phyloP scores from a whole-genome alignment of 345 rosid species.

The Viola odorata region DNA sequence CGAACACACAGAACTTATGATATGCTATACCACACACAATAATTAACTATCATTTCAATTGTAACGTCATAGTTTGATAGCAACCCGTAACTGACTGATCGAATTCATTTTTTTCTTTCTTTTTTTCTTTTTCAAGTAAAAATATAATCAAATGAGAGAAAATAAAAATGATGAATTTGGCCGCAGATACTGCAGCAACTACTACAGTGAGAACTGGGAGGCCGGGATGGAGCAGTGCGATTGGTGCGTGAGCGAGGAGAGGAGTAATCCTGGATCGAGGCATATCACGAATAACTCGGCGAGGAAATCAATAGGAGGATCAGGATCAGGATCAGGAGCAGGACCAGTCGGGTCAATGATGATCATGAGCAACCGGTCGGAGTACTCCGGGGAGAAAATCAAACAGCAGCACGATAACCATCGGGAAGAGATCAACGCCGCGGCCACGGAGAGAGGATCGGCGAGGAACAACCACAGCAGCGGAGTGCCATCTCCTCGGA shows the following conservation, averaged over 20 bases:
- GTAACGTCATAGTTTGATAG: constrained; percentile 14
- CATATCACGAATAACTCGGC: constrained; percentile 39
- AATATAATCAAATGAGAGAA: neutral
- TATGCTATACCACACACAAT: neutral
- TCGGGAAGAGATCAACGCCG: constrained; percentile 30
- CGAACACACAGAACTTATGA: neutral
- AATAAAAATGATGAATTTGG: neutral
- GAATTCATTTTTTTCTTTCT: constrained; percentile 6
- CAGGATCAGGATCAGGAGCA: neutral
- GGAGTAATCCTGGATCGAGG: constrained; percentile 2
- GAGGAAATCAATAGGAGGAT: constrained; percentile 30
- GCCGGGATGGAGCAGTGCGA: constrained; percentile 59
- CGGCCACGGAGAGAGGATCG: constrained; percentile 25
- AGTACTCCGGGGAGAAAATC: constrained; percentile 50
- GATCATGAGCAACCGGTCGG: constrained; percentile 42
- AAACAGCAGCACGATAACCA: constrained; percentile 37
- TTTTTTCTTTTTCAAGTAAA: too few species aligned
- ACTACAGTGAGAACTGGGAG: constrained; percentile 57
- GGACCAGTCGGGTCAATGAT: constrained; percentile 11
- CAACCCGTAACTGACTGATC: constrained; percentile 22
- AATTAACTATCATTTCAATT: too few species aligned
- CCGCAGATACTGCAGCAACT: constrained; percentile 84
- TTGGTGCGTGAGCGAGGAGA: constrained; percentile 85
- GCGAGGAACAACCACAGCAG: constrained; percentile 34
- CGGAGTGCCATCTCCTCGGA: constrained; percentile 65